Evolutionary conservation across 768 basidiomycete genomes (phyloP).

Genomic region (Leucocoprinus leucothites): DNA sequence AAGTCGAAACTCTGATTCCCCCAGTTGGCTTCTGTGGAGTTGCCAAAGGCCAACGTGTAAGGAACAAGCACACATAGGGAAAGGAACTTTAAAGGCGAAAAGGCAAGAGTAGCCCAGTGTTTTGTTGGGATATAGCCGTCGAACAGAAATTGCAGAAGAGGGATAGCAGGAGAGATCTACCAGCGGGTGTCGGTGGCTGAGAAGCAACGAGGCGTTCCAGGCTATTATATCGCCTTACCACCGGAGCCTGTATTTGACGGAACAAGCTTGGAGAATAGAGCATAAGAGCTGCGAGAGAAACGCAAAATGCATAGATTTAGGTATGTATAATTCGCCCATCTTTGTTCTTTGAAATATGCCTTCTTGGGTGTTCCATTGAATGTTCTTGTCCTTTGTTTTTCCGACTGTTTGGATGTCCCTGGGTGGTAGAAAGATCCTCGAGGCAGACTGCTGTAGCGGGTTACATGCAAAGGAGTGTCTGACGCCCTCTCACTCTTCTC

Average conservation of each 20-base stretch:
- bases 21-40: background rate
- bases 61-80: background rate
- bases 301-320: conserved; percentile 8
- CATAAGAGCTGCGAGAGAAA: background rate
- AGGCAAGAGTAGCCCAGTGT: conserved; percentile 8
- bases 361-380: background rate
- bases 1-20: too few relatives aligned
- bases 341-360: background rate
- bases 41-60: conserved; percentile 3
- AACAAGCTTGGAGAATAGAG: background rate
- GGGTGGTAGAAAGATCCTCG: background rate
- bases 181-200: conserved; percentile 5
- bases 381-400: background rate
- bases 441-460: background rate
- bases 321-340: background rate
- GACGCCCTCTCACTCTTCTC: background rate
- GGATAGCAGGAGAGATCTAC: conserved; percentile 1
- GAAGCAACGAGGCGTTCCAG: conserved; percentile 1
- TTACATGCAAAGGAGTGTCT: background rate
- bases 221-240: background rate
- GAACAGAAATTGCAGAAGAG: conserved; percentile 3
- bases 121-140: background rate
- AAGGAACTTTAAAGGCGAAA: conserved; percentile 1
- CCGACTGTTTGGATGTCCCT: background rate
- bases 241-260: background rate